These are phyloP conservation scores for Globisporangium ultimum DNA, from an alignment of 352 stramenopile species.

Conservation along the genomic window DNA sequence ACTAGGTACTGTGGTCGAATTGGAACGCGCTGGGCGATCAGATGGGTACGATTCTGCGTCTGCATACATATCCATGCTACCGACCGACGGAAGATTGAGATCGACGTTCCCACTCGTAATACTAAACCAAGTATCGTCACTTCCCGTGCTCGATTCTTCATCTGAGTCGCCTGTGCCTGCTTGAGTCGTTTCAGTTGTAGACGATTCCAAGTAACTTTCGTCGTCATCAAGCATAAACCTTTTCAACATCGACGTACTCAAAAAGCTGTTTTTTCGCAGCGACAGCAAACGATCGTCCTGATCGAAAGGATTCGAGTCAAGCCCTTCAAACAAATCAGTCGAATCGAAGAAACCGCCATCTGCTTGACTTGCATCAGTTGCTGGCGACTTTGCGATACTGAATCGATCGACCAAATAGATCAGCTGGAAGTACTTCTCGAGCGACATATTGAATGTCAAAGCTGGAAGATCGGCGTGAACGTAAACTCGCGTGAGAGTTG, in stretches of 20 bases:
- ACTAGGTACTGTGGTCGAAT: background rate
- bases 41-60: background rate
- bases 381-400: slow-evolving; percentile 20
- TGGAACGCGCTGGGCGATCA: slow-evolving; percentile 2
- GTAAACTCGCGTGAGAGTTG: slow-evolving; percentile 80
- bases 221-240: slow-evolving; percentile 43
- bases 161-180: slow-evolving; percentile 40
- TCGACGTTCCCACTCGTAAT: slow-evolving; percentile 72
- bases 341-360: slow-evolving; percentile 16
- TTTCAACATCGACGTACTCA: slow-evolving; percentile 52
- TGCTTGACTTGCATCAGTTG: slow-evolving; percentile 8
- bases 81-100: slow-evolving; percentile 15
- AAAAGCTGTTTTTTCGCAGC: slow-evolving; percentile 28
- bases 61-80: background rate
- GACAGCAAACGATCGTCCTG: slow-evolving; percentile 21
- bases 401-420: slow-evolving; percentile 60
- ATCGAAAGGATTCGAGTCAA: slow-evolving; percentile 20
- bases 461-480: slow-evolving; percentile 79
- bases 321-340: slow-evolving; percentile 16
- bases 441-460: slow-evolving; percentile 80
- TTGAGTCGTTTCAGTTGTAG: slow-evolving; percentile 15
- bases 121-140: slow-evolving; percentile 89
- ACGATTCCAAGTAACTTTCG: slow-evolving; percentile 13
- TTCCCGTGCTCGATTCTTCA: slow-evolving; percentile 66
- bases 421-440: slow-evolving; percentile 83